Percentiles rank a stretch among this genome's conserved stretches.
Conservation (phyloP, 768 basidiomycete species). For the Macrocybe gigantea region DNA sequence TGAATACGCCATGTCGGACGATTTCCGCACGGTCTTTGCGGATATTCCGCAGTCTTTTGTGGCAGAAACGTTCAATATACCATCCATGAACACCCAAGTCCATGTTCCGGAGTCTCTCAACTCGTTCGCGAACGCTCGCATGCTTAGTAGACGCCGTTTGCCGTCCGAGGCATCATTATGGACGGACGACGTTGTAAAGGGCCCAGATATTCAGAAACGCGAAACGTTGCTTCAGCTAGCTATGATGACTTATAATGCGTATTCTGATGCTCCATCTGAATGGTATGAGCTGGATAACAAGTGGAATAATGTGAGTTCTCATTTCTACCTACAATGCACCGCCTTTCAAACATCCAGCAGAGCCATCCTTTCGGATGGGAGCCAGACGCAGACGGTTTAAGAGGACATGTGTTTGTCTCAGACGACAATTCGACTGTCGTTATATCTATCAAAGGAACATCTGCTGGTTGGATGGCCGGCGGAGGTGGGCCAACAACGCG, state of each 20-base stretch:
- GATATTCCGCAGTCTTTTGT: slow-evolving; percentile 34
- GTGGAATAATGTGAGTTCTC: slow-evolving; percentile 52
- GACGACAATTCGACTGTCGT: slow-evolving; percentile 82
- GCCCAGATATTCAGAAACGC: slow-evolving; percentile 69
- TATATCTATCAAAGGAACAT: slow-evolving; percentile 91
- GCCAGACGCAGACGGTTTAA: slow-evolving; percentile 80
- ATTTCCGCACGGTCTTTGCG: slow-evolving; percentile 53
- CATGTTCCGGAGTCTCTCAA: slow-evolving; percentile 41
- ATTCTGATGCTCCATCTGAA: slow-evolving; percentile 36
- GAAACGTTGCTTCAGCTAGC: slow-evolving; percentile 72
- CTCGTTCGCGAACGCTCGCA: slow-evolving; percentile 31
- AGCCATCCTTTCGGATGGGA: slow-evolving; percentile 85
- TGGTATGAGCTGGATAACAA: slow-evolving; percentile 70
- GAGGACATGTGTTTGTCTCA: slow-evolving; percentile 89
- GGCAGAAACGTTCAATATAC: slow-evolving; percentile 34
- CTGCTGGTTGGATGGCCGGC: slow-evolving; percentile 59
- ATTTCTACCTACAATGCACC: neutral
- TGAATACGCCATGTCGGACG: slow-evolving; percentile 49
- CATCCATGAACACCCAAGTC: slow-evolving; percentile 30
- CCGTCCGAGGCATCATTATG: slow-evolving; percentile 46
- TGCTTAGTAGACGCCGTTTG: slow-evolving; percentile 27
- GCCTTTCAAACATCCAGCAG: slow-evolving; percentile 22
- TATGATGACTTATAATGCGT: slow-evolving; percentile 89
- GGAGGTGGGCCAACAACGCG: slow-evolving; percentile 76
- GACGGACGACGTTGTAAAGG: slow-evolving; percentile 56